Percentiles rank a stretch among this genome's conserved stretches.
These are phyloP conservation scores for Paralagenidium karlingii DNA, from an alignment of 352 stramenopile species.

Conservation along the genomic window DNA sequence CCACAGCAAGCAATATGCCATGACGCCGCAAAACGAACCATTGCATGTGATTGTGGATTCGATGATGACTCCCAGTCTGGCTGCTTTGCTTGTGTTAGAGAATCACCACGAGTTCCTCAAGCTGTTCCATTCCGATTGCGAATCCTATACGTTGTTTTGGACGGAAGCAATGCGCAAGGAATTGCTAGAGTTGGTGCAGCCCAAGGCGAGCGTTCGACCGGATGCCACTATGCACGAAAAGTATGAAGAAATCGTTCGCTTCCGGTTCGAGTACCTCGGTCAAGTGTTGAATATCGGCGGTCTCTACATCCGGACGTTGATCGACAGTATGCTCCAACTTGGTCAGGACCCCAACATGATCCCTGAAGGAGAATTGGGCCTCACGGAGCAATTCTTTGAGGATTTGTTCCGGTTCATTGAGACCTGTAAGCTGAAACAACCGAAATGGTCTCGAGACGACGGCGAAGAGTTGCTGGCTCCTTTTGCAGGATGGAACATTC, in stretches of 20 bases:
- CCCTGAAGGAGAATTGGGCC: slow-evolving; percentile 28
- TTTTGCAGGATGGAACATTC: slow-evolving; percentile 45
- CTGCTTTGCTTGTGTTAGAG: slow-evolving; percentile 34
- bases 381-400: slow-evolving; percentile 53
- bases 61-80: slow-evolving; percentile 66
- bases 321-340: slow-evolving; percentile 51
- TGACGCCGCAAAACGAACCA: slow-evolving; percentile 21
- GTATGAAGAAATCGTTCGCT: slow-evolving; percentile 34
- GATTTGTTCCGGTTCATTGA: slow-evolving; percentile 74
- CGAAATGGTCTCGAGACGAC: slow-evolving; percentile 9
- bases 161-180: slow-evolving; percentile 64
- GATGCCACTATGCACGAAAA: slow-evolving; percentile 16
- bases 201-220: slow-evolving; percentile 22
- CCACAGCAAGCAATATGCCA: slow-evolving; percentile 33
- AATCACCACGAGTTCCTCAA: slow-evolving; percentile 77
- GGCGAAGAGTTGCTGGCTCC: slow-evolving; percentile 17
- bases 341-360: slow-evolving; percentile 30
- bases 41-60: slow-evolving; percentile 32
- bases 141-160: slow-evolving; percentile 77
- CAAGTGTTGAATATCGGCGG: slow-evolving; percentile 50
- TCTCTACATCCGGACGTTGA: slow-evolving; percentile 65
- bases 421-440: slow-evolving; percentile 31
- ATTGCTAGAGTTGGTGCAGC: slow-evolving; percentile 30
- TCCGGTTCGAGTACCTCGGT: slow-evolving; percentile 56
- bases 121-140: slow-evolving; percentile 61